Conservation (phyloP, 805 yeast genomes). For the Clavispora asparagi region DNA sequence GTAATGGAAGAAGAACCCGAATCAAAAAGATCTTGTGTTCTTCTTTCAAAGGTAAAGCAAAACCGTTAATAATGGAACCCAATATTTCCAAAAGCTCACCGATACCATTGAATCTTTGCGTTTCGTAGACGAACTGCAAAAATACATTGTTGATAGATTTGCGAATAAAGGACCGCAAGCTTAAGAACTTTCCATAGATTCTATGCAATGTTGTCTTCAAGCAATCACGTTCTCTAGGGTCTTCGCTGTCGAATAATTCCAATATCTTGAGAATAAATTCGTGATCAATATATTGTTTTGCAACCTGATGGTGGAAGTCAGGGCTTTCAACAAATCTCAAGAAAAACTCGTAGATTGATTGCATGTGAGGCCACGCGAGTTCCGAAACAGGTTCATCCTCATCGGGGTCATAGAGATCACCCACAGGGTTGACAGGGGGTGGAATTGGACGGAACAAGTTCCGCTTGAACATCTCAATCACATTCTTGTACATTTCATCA, state of each 20-base stretch:
- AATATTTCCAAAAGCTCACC: conserved; percentile 92
- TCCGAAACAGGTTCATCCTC: conserved; percentile 98
- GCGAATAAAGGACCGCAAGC: conserved; percentile 84
- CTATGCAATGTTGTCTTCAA: conserved; percentile 92
- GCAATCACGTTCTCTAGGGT: conserved; percentile 93
- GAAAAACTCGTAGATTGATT: conserved; percentile 90
- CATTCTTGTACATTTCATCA: conserved; percentile 84
- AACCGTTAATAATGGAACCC: conserved; percentile 95
- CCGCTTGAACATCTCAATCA: conserved; percentile 81
- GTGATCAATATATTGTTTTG: conserved; percentile 92
- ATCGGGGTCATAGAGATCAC: conserved; percentile 95
- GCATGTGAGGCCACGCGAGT: conserved; percentile 99
- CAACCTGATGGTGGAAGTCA: conserved; percentile 88
- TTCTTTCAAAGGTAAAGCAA: conserved; percentile 94
- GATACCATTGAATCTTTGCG: conserved; percentile 92
- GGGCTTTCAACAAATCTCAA: conserved; percentile 89
- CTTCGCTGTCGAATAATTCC: conserved; percentile 93
- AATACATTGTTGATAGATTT: conserved; percentile 89
- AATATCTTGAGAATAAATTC: conserved; percentile 74
- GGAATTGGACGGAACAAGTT: conserved; percentile 95
- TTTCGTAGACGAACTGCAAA: conserved; percentile 88
- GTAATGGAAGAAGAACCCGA: conserved; percentile 84
- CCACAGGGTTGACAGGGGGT: conserved; percentile 96
- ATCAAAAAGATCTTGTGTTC: conserved; percentile 91
- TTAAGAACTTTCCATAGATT: conserved; percentile 90